Conservation (phyloP, 768 basidiomycete genomes). For the Wakefieldia striispora region DNA sequence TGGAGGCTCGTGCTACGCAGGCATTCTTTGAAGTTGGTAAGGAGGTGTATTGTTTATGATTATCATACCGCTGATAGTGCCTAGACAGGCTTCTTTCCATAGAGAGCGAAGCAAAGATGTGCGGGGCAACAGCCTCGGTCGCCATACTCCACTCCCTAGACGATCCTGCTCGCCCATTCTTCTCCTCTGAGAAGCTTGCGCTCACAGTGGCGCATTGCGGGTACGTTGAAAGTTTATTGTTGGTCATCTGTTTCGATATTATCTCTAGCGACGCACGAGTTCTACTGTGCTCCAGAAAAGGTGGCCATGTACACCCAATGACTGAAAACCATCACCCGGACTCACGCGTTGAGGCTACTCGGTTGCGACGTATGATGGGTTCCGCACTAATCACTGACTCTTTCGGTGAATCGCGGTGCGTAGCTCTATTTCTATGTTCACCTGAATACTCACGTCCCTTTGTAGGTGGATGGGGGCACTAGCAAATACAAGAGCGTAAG, state of each 20-base stretch:
- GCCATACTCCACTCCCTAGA: conserved; percentile 92
- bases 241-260: conserved; percentile 10
- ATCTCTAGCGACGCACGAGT: conserved; percentile 80
- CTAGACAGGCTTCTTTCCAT: conserved; percentile 72
- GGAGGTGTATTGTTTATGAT: conserved; percentile 2
- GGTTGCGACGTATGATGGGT: conserved; percentile 88
- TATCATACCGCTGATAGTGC: conserved; percentile 5
- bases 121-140: conserved; percentile 90
- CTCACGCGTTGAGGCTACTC: conserved; percentile 76
- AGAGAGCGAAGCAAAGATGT: conserved; percentile 65
- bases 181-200: conserved; percentile 67
- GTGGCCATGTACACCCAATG: conserved; percentile 76
- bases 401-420: conserved; percentile 86
- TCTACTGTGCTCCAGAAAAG: conserved; percentile 70
- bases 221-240: conserved; percentile 39
- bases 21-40: conserved; percentile 79
- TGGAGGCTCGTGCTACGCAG: conserved; percentile 83
- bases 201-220: conserved; percentile 93
- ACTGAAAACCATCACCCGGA: conserved; percentile 98
- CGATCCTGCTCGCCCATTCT: conserved; percentile 76
- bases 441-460: not conserved
- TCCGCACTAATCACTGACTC: conserved; percentile 89
- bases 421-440: not conserved
- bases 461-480: conserved; percentile 93
- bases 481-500: conserved; percentile 86